Conservation (phyloP, 2,329 filamentous ascomycete genomes). For the Magnaporthiopsis incrustans region DNA sequence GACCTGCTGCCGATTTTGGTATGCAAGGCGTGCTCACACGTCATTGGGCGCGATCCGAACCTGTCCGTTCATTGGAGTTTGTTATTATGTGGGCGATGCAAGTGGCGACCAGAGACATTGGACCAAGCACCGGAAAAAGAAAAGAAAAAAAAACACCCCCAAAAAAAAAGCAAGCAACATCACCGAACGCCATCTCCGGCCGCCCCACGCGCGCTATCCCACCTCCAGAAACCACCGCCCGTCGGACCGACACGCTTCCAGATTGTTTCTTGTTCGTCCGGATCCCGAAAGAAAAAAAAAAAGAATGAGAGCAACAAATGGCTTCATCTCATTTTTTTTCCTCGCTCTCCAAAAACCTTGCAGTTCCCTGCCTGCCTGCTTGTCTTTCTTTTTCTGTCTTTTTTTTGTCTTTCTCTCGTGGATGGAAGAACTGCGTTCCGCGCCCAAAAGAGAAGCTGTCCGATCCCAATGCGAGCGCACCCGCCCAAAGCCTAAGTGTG, state of each 20-base stretch:
- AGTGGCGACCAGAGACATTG: background rate
- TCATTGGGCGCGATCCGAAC: background rate
- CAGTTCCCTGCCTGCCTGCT: background rate
- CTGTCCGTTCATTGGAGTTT: background rate
- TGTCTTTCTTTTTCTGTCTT: background rate
- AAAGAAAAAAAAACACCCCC: too few relatives aligned
- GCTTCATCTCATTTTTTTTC: background rate
- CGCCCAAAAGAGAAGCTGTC: background rate
- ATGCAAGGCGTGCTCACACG: background rate
- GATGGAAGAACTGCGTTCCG: background rate
- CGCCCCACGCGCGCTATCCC: background rate
- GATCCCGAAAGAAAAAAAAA: background rate
- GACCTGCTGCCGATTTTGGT: background rate
- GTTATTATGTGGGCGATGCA: background rate
- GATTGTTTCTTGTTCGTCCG: background rate
- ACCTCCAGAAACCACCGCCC: background rate
- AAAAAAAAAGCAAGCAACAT: too few relatives aligned
- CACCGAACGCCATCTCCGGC: too few relatives aligned
- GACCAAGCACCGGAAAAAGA: background rate
- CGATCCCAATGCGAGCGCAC: background rate
- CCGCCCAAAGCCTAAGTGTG: background rate
- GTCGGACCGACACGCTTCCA: background rate
- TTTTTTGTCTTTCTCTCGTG: too few relatives aligned
- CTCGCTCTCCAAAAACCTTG: background rate
- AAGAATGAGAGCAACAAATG: background rate